Conservation (phyloP, 176 grass and related monocot genomes). For the Triticum dicoccoides region DNA sequence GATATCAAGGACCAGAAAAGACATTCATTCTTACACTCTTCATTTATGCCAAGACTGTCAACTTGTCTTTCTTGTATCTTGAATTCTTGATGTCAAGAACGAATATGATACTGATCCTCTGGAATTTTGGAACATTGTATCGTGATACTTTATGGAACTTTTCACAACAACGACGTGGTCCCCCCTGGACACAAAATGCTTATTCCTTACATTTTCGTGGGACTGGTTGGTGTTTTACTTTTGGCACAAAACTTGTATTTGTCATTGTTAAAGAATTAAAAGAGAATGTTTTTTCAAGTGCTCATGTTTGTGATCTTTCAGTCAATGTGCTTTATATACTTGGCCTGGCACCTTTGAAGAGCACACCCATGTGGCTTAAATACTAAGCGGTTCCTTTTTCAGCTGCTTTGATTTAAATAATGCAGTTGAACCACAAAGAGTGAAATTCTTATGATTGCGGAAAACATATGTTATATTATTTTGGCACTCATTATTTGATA, state of each 20-base stretch:
- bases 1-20: not conserved
- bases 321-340: constrained; percentile 23
- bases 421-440: not conserved
- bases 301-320: constrained; percentile 37
- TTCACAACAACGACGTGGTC: not conserved
- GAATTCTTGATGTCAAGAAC: not conserved
- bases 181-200: not conserved
- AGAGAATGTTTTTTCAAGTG: constrained; percentile 11
- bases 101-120: not conserved
- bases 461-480: constrained; percentile 4
- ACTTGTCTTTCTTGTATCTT: not conserved
- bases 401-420: constrained; percentile 8
- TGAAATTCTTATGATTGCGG: not conserved
- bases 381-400: constrained; percentile 21
- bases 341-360: constrained; percentile 15
- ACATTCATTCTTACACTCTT: not conserved
- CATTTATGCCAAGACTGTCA: not conserved
- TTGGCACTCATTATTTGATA: constrained; percentile 26
- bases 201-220: not conserved
- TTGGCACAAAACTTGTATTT: not conserved
- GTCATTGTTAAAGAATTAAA: constrained; percentile 10
- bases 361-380: constrained; percentile 23
- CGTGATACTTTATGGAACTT: not conserved
- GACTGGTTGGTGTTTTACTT: not conserved
- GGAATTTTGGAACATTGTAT: not conserved